A percentile compares a stretch with the other conserved stretches of the same genome.
These are phyloP conservation scores for Scleroderma bovista DNA, from an alignment of 768 basidiomycete species.

Conservation along the genomic window DNA sequence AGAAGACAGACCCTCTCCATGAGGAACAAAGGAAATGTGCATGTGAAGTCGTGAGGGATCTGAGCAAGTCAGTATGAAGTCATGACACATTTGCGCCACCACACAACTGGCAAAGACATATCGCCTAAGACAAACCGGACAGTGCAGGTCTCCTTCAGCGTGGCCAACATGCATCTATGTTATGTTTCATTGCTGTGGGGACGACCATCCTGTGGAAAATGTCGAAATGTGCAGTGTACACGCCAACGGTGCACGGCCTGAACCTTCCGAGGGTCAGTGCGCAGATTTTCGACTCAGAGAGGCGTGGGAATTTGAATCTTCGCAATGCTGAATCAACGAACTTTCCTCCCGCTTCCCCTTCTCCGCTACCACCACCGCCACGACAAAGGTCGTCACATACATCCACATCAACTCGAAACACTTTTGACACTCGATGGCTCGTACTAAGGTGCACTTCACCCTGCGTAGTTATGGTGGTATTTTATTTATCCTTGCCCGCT, in stretches of 20 bases:
- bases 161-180: no score
- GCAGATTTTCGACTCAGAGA: background rate
- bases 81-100: no score
- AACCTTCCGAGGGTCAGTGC: slow-evolving; percentile 1
- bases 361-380: background rate
- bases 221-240: background rate
- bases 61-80: no score
- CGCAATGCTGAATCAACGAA: background rate
- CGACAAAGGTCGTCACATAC: background rate
- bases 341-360: background rate
- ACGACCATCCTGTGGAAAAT: background rate
- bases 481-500: slow-evolving; percentile 9
- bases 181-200: background rate
- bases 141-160: no score
- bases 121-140: no score
- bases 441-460: slow-evolving; percentile 63
- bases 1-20: no score
- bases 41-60: no score
- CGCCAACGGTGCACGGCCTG: background rate
- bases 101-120: no score
- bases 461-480: background rate
- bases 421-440: slow-evolving; percentile 61
- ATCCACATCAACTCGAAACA: background rate
- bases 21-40: no score
- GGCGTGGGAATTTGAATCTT: slow-evolving; percentile 1